These are phyloP conservation scores for Ascochyta fabae DNA, from an alignment of 2,329 filamentous ascomycete genomes.

Conservation along the genomic window DNA sequence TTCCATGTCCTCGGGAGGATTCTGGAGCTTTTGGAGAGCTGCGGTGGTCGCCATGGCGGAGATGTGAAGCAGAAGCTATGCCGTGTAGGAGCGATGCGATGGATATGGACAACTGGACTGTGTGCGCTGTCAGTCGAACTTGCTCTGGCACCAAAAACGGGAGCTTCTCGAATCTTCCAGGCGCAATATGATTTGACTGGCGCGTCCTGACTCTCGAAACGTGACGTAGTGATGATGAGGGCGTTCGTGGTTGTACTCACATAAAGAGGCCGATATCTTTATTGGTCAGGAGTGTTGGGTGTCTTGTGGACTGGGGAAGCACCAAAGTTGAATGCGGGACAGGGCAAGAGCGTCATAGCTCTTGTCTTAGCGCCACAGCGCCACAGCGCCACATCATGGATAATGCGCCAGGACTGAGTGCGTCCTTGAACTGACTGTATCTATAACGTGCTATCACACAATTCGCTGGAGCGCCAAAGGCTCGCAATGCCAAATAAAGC, in stretches of 20 bases:
- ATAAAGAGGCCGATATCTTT: background rate
- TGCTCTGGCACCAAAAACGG: background rate
- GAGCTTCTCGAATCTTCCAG: slow-evolving; percentile 16
- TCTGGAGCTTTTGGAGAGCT: slow-evolving; percentile 54
- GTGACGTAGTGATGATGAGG: background rate
- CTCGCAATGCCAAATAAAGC: background rate
- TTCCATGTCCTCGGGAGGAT: slow-evolving; percentile 71
- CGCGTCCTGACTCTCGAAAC: background rate
- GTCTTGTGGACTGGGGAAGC: background rate
- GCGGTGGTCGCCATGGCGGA: slow-evolving; percentile 49
- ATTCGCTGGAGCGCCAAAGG: background rate
- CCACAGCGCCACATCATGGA: background rate
- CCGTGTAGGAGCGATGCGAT: background rate
- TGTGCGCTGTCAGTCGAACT: slow-evolving; percentile 11
- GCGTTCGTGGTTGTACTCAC: background rate
- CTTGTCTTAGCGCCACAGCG: background rate
- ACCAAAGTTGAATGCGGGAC: slow-evolving; percentile 17
- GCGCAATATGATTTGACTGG: background rate
- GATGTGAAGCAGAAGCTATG: background rate
- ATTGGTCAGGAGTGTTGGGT: background rate
- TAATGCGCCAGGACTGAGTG: background rate
- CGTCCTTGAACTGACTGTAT: background rate
- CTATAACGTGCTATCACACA: slow-evolving; percentile 1
- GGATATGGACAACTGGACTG: background rate
- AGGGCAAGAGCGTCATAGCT: slow-evolving; percentile 13